Evolutionary conservation across 1,139 yeast species (phyloP).

Genomic region (Suhomyces panamericanus): DNA sequence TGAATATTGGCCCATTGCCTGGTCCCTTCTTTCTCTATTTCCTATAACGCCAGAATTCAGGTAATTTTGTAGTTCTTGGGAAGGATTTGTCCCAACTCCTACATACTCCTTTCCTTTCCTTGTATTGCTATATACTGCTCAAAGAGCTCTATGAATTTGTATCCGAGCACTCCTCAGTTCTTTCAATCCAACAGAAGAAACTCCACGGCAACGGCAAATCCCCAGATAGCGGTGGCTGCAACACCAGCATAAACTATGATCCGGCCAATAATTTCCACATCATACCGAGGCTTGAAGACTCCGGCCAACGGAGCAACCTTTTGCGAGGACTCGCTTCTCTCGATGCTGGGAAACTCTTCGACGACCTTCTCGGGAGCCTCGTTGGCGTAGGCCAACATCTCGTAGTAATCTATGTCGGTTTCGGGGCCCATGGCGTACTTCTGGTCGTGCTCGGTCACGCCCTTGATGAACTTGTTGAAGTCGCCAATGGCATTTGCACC

Average conservation of each 20-base stretch:
- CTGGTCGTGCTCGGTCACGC: slow-evolving; percentile 25
- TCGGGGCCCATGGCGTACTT: slow-evolving; percentile 41
- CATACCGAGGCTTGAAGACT: slow-evolving; percentile 58
- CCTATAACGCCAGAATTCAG: too few relatives aligned
- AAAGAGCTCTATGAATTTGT: slow-evolving; percentile 1
- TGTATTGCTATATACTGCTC: slow-evolving; percentile 3
- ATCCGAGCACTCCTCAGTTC: not conserved
- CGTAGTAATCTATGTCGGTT: slow-evolving; percentile 46
- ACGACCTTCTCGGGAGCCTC: slow-evolving; percentile 11
- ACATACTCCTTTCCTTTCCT: not conserved
- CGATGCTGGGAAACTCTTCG: slow-evolving; percentile 13
- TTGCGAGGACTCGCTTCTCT: slow-evolving; percentile 7
- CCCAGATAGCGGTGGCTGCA: slow-evolving; percentile 49
- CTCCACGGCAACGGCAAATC: slow-evolving; percentile 32
- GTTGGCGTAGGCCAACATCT: slow-evolving; percentile 36
- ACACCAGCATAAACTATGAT: slow-evolving; percentile 76
- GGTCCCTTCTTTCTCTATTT: not conserved
- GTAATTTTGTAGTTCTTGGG: too few relatives aligned
- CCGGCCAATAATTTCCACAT: slow-evolving; percentile 72
- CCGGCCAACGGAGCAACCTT: slow-evolving; percentile 21
- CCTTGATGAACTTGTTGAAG: slow-evolving; percentile 33
- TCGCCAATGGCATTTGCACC: slow-evolving; percentile 34
- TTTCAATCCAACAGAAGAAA: slow-evolving; percentile 14
- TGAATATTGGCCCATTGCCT: too few relatives aligned
- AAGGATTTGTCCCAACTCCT: too few relatives aligned